phyloP scores from a whole-genome alignment of 139 green algal genomes.

The Astrephomene gubernaculifera region DNA sequence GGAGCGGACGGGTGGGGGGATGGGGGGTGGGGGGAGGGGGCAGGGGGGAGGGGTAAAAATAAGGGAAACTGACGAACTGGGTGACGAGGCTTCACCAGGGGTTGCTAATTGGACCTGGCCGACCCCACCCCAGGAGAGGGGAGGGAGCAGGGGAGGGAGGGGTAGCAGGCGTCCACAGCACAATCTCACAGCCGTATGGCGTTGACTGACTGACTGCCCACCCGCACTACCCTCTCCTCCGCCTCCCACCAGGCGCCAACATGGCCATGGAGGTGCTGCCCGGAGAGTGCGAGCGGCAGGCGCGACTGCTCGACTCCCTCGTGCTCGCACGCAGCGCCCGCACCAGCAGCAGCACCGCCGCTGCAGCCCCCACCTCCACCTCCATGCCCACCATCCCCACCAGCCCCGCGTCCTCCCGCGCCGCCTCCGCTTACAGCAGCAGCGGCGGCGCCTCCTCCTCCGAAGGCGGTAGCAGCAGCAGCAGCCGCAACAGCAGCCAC shows the following conservation, averaged over 20 bases:
- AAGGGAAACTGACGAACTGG: no score
- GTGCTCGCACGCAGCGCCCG: constrained; percentile 28
- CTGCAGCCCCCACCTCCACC: background rate
- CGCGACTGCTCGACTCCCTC: constrained; percentile 44
- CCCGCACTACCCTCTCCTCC: background rate
- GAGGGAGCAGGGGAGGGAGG: no score
- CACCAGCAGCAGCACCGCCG: background rate
- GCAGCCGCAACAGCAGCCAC: no score
- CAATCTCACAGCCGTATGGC: no score
- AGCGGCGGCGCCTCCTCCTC: background rate
- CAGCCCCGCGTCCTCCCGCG: background rate
- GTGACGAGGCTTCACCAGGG: no score
- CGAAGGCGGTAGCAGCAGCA: background rate
- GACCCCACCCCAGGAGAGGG: no score
- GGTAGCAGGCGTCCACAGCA: no score
- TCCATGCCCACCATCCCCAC: background rate
- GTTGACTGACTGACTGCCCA: no score
- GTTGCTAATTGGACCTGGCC: no score
- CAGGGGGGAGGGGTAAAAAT: background rate
- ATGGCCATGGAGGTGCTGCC: constrained; percentile 53
- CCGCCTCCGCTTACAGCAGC: background rate
- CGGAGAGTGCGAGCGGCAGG: constrained; percentile 36
- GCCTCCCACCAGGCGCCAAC: constrained; percentile 45
- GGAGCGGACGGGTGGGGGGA: constrained; percentile 43
- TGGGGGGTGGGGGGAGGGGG: background rate